phyloP scores from a whole-genome alignment of 179 eudicot species.

The Actinidia arguta region DNA sequence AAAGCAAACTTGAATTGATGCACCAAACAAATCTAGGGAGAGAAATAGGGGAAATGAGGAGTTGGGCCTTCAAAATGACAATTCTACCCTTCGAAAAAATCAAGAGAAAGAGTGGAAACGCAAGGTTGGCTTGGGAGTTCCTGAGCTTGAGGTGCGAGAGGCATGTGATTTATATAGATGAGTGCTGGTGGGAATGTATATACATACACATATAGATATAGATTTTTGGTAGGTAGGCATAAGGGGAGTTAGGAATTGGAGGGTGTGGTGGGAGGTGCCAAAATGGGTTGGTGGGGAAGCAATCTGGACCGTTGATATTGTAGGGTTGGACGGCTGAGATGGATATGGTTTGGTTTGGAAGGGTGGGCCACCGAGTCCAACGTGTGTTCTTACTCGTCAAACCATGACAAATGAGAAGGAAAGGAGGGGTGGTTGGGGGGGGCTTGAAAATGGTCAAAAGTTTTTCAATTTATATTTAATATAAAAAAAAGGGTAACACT shows the following conservation, averaged over 20 bases:
- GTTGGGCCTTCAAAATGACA: neutral
- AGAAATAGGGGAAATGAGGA: neutral
- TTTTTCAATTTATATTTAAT: too few species aligned
- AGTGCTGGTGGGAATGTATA: neutral
- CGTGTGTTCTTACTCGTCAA: slow-evolving; percentile 10
- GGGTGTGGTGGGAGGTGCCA: neutral
- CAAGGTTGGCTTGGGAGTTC: neutral
- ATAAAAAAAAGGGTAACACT: too few species aligned
- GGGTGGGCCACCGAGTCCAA: neutral
- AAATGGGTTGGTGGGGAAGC: slow-evolving; percentile 9
- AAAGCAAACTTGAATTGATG: neutral
- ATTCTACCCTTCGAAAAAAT: too few species aligned
- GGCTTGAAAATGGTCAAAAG: neutral
- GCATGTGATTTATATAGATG: slow-evolving; percentile 7
- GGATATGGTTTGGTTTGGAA: neutral
- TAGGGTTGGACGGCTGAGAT: neutral
- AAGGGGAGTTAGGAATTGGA: neutral
- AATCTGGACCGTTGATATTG: neutral
- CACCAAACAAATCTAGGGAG: neutral
- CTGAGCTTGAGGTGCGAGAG: neutral
- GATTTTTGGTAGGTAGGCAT: slow-evolving; percentile 13
- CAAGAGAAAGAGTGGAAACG: slow-evolving; percentile 3
- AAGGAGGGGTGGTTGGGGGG: too few species aligned
- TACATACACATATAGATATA: neutral
- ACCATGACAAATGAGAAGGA: neutral